Conservation (phyloP, 345 rosid genomes). For the Bruguiera parviflora region DNA sequence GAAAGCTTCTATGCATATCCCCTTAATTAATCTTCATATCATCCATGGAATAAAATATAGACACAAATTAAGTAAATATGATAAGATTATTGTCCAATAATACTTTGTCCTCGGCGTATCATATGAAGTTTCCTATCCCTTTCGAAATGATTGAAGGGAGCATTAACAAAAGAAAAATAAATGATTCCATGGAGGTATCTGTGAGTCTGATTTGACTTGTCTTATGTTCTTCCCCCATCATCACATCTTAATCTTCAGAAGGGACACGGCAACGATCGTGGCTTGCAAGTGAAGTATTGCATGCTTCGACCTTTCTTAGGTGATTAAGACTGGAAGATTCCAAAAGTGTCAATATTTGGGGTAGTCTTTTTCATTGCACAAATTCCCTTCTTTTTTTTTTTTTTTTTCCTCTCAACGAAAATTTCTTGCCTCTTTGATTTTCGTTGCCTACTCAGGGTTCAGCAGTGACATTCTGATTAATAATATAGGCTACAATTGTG, state of each 20-base stretch:
- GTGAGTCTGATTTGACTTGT: not conserved
- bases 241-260: not conserved
- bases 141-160: not conserved
- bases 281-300: not conserved
- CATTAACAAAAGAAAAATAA: not conserved
- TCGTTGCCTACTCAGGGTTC: too few species aligned
- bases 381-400: too few species aligned
- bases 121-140: not conserved
- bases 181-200: not conserved
- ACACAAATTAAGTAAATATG: not conserved
- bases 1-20: too few species aligned
- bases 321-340: conserved; percentile 7
- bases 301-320: not conserved
- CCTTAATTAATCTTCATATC: too few species aligned
- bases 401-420: too few species aligned
- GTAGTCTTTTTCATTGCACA: too few species aligned
- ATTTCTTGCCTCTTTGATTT: too few species aligned
- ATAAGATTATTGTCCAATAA: not conserved
- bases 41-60: too few species aligned
- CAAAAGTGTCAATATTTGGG: not conserved
- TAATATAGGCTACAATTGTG: too few species aligned
- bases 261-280: not conserved
- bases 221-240: not conserved
- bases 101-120: too few species aligned
- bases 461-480: too few species aligned